Percentiles rank a stretch among this genome's conserved stretches.
phyloP scores from a whole-genome alignment of 257 asterid genomes.

The Rhazya stricta region DNA sequence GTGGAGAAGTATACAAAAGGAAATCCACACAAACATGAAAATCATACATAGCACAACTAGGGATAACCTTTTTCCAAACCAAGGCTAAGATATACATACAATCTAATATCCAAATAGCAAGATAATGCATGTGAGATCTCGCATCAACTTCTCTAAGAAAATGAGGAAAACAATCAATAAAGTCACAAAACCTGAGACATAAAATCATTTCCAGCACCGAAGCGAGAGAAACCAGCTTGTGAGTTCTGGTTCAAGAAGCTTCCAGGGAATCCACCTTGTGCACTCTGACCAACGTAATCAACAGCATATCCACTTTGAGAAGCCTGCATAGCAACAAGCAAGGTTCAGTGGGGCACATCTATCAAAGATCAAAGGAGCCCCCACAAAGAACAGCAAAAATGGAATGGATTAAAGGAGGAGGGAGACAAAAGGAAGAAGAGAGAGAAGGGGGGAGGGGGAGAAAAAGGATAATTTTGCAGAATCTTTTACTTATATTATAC shows the following conservation, averaged over 20 bases:
- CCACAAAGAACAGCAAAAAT: background rate
- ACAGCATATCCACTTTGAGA: conserved; percentile 86
- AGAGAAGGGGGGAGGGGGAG: too few species aligned
- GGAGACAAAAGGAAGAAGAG: background rate
- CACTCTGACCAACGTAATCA: conserved; percentile 76
- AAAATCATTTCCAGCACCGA: conserved; percentile 83
- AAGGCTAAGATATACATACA: background rate
- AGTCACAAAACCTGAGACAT: conserved; percentile 84
- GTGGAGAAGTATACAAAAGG: background rate
- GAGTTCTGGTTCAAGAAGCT: conserved; percentile 77
- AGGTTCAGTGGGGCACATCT: background rate
- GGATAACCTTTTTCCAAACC: too few species aligned
- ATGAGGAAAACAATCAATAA: background rate
- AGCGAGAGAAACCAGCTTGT: conserved; percentile 85
- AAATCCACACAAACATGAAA: background rate
- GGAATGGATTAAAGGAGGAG: background rate
- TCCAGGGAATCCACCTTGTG: conserved; percentile 90
- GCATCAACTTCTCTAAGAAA: background rate
- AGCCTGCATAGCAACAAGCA: conserved; percentile 44
- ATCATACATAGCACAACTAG: background rate
- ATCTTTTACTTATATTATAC: background rate
- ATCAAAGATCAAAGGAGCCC: conserved; percentile 6
- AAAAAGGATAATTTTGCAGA: background rate
- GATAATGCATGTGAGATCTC: background rate
- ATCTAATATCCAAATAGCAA: background rate